These are phyloP conservation scores for Exserohilum turcica DNA, from an alignment of 2,329 filamentous ascomycete genomes.

Conservation along the genomic window DNA sequence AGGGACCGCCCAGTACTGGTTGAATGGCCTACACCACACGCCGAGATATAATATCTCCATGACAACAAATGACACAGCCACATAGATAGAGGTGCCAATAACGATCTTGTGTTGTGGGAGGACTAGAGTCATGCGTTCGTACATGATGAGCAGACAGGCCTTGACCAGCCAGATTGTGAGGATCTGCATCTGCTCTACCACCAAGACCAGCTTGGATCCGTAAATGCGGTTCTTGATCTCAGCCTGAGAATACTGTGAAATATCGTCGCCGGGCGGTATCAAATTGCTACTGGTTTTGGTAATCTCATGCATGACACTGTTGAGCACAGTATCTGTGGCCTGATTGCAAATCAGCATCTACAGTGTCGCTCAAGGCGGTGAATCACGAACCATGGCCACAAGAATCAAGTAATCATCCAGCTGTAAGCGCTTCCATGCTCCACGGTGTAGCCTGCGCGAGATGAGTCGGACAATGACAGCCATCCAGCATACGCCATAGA, in stretches of 20 bases:
- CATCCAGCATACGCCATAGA: slow-evolving; percentile 43
- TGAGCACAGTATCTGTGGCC: slow-evolving; percentile 42
- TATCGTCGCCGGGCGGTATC: slow-evolving; percentile 40
- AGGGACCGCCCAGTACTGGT: slow-evolving; percentile 60
- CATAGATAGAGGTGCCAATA: slow-evolving; percentile 53
- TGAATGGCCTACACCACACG: slow-evolving; percentile 62
- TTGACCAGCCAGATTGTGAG: slow-evolving; percentile 60
- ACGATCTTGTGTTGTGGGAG: slow-evolving; percentile 44
- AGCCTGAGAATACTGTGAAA: slow-evolving; percentile 39
- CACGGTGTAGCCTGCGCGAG: slow-evolving; percentile 38
- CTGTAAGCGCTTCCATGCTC: slow-evolving; percentile 41
- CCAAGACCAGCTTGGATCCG: slow-evolving; percentile 62
- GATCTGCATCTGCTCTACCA: slow-evolving; percentile 60
- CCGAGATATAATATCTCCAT: slow-evolving; percentile 58
- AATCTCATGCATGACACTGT: slow-evolving; percentile 41
- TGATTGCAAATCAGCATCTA: slow-evolving; percentile 17
- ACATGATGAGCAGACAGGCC: slow-evolving; percentile 60
- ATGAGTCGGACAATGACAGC: slow-evolving; percentile 36
- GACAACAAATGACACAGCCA: slow-evolving; percentile 52
- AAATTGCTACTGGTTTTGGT: slow-evolving; percentile 44
- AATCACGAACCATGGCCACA: slow-evolving; percentile 39
- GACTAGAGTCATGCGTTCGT: slow-evolving; percentile 54
- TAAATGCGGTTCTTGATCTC: slow-evolving; percentile 52
- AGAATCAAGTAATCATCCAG: slow-evolving; percentile 46
- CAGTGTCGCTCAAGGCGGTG: not conserved